phyloP scores from a whole-genome alignment of 495 filamentous ascomycete species.

The Xylaria castorea region DNA sequence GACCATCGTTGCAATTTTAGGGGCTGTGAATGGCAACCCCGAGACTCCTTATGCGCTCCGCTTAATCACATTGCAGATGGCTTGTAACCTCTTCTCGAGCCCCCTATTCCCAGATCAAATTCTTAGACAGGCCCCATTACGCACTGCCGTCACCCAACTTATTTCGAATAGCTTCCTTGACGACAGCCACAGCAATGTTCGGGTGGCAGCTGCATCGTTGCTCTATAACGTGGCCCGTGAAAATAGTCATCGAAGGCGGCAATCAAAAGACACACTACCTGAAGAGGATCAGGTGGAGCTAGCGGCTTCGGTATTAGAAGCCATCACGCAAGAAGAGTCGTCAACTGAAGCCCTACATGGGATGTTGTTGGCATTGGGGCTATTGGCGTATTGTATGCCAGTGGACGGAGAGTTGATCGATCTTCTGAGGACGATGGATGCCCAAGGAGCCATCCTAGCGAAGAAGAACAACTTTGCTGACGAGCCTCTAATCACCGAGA shows the following conservation, averaged over 20 bases:
- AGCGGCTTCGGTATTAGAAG: conserved; percentile 77
- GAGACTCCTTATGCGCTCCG: conserved; percentile 78
- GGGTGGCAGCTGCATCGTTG: conserved; percentile 82
- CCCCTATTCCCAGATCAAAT: conserved; percentile 61
- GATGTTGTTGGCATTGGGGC: conserved; percentile 73
- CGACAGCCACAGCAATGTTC: conserved; percentile 57
- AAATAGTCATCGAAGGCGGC: conserved; percentile 69
- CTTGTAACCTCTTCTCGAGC: conserved; percentile 68
- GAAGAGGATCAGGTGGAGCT: conserved; percentile 80
- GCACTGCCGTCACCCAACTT: conserved; percentile 49
- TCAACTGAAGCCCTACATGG: conserved; percentile 76
- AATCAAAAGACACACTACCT: conserved; percentile 63
- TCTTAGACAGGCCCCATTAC: conserved; percentile 46
- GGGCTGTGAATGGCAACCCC: conserved; percentile 57
- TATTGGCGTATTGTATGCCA: conserved; percentile 73
- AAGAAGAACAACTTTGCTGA: conserved; percentile 61
- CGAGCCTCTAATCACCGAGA: conserved; percentile 65
- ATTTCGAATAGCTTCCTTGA: conserved; percentile 63
- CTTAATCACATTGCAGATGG: conserved; percentile 73
- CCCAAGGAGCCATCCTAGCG: conserved; percentile 60
- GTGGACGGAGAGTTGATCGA: conserved; percentile 74
- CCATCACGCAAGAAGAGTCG: conserved; percentile 68
- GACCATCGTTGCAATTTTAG: conserved; percentile 70
- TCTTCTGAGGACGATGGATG: conserved; percentile 75
- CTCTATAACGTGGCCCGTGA: conserved; percentile 79